Evolutionary conservation across 2,329 filamentous ascomycete genomes (phyloP), one percentile per base, ranked within the genome.

Genomic region (Zarea fungicola): DNA sequence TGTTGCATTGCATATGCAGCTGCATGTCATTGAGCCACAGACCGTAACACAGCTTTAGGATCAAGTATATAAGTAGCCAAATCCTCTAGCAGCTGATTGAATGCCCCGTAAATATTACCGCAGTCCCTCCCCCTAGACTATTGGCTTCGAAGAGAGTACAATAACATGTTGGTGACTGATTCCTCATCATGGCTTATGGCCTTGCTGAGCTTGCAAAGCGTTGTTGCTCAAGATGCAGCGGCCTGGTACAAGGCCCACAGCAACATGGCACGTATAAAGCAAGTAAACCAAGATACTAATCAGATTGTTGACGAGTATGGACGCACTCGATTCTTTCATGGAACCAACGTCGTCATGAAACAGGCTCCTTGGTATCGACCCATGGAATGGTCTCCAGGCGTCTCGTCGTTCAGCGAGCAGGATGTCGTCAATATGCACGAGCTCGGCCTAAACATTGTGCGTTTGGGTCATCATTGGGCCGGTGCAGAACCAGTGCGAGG

Each of bases 281-380:
- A 10, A 9, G 51, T 56, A 31, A 52, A 56, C 19, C 52, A 54
- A 34, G 50, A 42, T 13, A 52, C 52, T 23, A 48, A 56, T 26
- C 54, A 56, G 32, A 54, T 56, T 4, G 32, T 56, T 4, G 53
- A 55, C 18, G 53, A 55, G 21, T 52, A 53, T 32, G 51, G 55
- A 16, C 51, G 55, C 10, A 51, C 52, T 25, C 53, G 54, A 2
- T 56, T 56, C 31, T 56, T 56, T 21, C 54, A 56, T 36, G 54
- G 54, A 16, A 56, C 54, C 19, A 56, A 54, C 35, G 54, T 56
- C 18, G 54, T 56, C 34, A 56, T 56, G 54, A 56, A 56, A 25
- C 39, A 54, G 18, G 32, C 52, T 25, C 54, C 54, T 13, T 56
- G 54, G 54, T 48, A 56, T 35, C 54, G 54, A 3, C 54, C 52